Conservation (phyloP, 2,329 filamentous ascomycete species). For the Apiospora kogelbergensis region DNA sequence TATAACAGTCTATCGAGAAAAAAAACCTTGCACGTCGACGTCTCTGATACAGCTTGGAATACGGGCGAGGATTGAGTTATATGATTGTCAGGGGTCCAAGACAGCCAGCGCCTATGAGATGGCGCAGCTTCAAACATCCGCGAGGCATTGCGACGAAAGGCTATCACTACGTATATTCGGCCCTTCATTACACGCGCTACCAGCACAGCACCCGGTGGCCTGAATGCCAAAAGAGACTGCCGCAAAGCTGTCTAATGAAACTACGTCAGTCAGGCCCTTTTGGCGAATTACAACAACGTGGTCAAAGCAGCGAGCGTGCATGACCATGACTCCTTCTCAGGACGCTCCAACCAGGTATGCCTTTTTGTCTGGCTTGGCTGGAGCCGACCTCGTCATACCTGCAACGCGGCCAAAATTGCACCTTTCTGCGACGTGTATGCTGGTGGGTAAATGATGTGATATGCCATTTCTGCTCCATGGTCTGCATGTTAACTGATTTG, state of each 20-base stretch:
- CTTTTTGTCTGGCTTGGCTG: conserved; percentile 4
- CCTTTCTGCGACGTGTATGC: background rate
- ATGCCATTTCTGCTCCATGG: background rate
- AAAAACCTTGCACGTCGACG: background rate
- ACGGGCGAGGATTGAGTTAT: conserved; percentile 5
- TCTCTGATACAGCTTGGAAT: background rate
- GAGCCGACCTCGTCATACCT: background rate
- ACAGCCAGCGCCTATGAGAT: conserved; percentile 4
- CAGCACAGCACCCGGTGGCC: background rate
- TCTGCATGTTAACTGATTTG: background rate
- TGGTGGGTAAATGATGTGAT: conserved; percentile 3
- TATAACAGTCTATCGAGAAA: background rate
- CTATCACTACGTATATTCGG: background rate
- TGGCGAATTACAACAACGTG: background rate
- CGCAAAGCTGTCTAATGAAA: conserved; percentile 4
- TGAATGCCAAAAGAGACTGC: background rate
- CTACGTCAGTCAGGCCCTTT: conserved; percentile 4
- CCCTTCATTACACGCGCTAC: conserved; percentile 6
- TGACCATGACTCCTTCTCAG: conserved; percentile 5
- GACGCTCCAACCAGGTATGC: background rate
- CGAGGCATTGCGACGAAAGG: conserved; percentile 2
- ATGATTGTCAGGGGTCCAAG: conserved; percentile 4
- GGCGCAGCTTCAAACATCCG: conserved; percentile 7
- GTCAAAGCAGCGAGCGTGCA: background rate
- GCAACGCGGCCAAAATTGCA: conserved; percentile 2